Conservation (phyloP, 805 yeast species). For the Saturnispora sanitii region DNA sequence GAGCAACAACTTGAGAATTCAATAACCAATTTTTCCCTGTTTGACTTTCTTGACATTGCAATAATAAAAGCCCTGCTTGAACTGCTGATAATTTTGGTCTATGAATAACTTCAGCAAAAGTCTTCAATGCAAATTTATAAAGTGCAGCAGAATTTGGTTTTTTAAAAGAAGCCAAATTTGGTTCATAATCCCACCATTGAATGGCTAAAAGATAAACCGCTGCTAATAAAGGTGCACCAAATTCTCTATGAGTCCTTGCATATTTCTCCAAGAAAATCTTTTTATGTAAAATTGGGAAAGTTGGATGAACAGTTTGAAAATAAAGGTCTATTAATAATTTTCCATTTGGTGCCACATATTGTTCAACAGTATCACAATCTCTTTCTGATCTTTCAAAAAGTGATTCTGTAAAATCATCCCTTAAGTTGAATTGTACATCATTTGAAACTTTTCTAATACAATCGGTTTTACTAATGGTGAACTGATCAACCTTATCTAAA, state of each 20-base stretch:
- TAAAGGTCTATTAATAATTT: conserved; percentile 68
- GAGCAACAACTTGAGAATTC: conserved; percentile 76
- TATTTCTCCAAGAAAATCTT: conserved; percentile 87
- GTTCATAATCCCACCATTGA: conserved; percentile 91
- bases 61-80: conserved; percentile 73
- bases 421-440: conserved; percentile 62
- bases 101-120: conserved; percentile 64
- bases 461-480: conserved; percentile 55
- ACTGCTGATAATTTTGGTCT: conserved; percentile 87
- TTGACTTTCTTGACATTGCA: conserved; percentile 43
- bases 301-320: conserved; percentile 80
- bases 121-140: conserved; percentile 54
- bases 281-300: conserved; percentile 85
- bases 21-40: conserved; percentile 63
- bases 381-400: conserved; percentile 59
- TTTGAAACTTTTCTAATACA: conserved; percentile 73
- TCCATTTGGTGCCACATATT: conserved; percentile 87
- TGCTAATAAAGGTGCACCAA: conserved; percentile 84
- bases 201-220: conserved; percentile 83
- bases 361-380: conserved; percentile 77
- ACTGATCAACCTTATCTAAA: conserved; percentile 68
- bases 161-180: conserved; percentile 61
- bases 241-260: conserved; percentile 80
- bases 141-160: conserved; percentile 70
- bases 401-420: conserved; percentile 71